Evolutionary conservation across 768 basidiomycete species (phyloP), one percentile per base, ranked within the genome.

Genomic region (Tricholoma hemisulphureum): DNA sequence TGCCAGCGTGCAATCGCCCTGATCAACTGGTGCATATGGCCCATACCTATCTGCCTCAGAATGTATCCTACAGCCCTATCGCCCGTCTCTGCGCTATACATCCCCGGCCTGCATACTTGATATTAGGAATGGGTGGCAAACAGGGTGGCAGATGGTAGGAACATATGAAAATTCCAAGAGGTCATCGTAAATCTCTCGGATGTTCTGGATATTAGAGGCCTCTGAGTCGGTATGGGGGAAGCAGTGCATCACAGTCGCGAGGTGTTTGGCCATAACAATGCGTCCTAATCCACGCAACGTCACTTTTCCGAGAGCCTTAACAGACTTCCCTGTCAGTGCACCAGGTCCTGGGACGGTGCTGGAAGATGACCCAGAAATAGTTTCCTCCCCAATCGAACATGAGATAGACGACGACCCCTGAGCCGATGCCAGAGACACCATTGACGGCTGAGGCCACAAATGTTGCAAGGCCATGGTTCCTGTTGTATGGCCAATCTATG

Each of bases 231-330:
- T 52, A 8, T 67, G 66, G 8, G 69, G 69, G 39, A 68, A 70
- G 24, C 55, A 55, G 23, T 59, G 57, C 0, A 53, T 23, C 14
- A 70, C 56, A 21, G 55, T 53, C 1, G 61, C 56, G 21, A 68
- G 60, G 49, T 64, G 66, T 26, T 62, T 60, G 13, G 58, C 48
- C 46, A 70, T 70, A 23, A 67, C 56, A 5, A 69, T 50, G 20
- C 62, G 65, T 5, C 76, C 79, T 31, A 85, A 74, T 29, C 85
- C 76, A 5, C 78, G 78, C 59, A 75, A 64, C 16, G 85, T 79
- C 1, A 78, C 77, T 35, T 73, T 72, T 0, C 85, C 85, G 6
- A 87, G 77, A 54, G 83, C 74, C 61, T 85, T 87, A 18, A 71
- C 63, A 9, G 82, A 85, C 21, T 72, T 65, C 1, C 80, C 82